Evolutionary conservation across 2,329 filamentous ascomycete species (phyloP), one percentile per base, ranked within the genome.

Genomic region (Knufia petricola): DNA sequence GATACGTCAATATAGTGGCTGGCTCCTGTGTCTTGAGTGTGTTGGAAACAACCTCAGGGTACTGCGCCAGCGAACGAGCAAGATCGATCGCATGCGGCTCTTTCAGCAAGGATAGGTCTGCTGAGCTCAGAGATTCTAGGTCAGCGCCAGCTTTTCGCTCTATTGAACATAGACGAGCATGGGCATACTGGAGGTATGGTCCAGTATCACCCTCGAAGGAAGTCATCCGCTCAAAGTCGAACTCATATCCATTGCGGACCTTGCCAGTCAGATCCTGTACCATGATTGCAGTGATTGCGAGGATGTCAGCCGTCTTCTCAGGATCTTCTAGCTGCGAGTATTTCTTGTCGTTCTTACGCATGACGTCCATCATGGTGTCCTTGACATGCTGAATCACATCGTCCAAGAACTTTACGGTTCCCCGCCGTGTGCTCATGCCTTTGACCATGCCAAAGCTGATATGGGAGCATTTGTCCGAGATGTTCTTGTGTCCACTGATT

Each of bases 221-320:
- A 34, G 74, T 78, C 78, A 82, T 82, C 56, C 76, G 72, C 51
- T 79, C 73, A 62, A 82, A 72, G 66, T 82, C 78, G 66, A 82
- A 82, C 58, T 76, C 72, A 63, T 82, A 81, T 59, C 78, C 76
- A 66, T 81, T 80, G 62, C 81, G 71, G 55, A 73, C 74, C 79
- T 95, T 96, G 65, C 90, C 92, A 56, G 79, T 85, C 87, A 96
- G 95, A 63, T 96, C 92, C 68, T 96, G 90, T 17, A 95, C 87
- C 88, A 96, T 96, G 63, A 96, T 90, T 62, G 85, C 84, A 55
- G 85, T 89, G 63, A 96, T 95, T 55, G 90, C 92, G 2, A 96
- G 77, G 9, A 79, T 87, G 69, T 96, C 92, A 52, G 92, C 88
- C 8, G 82, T 85, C 48, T 79, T 77, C 48, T 80, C 81, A 0